These are phyloP conservation scores for Vigna trinervia DNA, from an alignment of 306 rosid genomes.

Conservation along the genomic window DNA sequence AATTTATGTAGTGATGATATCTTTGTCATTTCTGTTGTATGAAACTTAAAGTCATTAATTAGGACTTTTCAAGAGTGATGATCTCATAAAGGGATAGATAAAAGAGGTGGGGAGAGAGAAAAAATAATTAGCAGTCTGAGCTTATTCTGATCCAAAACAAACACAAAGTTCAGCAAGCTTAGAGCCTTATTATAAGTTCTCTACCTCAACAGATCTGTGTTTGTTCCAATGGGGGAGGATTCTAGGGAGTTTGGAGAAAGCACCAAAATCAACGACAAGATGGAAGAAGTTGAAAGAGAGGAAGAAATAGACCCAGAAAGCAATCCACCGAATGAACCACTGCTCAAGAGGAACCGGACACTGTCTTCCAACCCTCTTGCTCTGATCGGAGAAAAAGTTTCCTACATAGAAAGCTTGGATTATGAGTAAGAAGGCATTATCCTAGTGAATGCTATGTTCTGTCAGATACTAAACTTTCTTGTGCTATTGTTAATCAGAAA, in stretches of 20 bases:
- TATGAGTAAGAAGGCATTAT: slow-evolving; percentile 65
- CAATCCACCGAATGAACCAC: slow-evolving; percentile 58
- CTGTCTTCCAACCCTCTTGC: slow-evolving; percentile 84
- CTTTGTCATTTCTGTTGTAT: too few relatives aligned
- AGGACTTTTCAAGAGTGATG: neutral
- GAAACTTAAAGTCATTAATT: too few relatives aligned
- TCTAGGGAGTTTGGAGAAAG: slow-evolving; percentile 49
- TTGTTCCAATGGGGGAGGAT: slow-evolving; percentile 57
- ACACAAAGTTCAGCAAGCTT: slow-evolving; percentile 9
- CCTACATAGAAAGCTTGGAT: slow-evolving; percentile 85
- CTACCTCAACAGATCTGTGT: slow-evolving; percentile 25
- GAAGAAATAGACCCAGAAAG: slow-evolving; percentile 58
- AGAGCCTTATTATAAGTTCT: slow-evolving; percentile 21
- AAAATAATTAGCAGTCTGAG: slow-evolving; percentile 21
- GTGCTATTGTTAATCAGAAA: neutral
- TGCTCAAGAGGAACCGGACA: slow-evolving; percentile 69
- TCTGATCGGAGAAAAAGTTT: slow-evolving; percentile 77
- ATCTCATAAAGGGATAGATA: slow-evolving; percentile 17
- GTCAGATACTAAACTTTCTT: neutral
- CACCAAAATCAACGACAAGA: slow-evolving; percentile 29
- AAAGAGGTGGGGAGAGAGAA: slow-evolving; percentile 18
- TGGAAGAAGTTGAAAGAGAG: slow-evolving; percentile 52
- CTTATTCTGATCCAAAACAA: slow-evolving; percentile 40
- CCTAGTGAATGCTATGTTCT: neutral
- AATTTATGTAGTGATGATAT: too few relatives aligned